phyloP scores from a whole-genome alignment of 345 rosid species.

The Eucalyptus virginea region DNA sequence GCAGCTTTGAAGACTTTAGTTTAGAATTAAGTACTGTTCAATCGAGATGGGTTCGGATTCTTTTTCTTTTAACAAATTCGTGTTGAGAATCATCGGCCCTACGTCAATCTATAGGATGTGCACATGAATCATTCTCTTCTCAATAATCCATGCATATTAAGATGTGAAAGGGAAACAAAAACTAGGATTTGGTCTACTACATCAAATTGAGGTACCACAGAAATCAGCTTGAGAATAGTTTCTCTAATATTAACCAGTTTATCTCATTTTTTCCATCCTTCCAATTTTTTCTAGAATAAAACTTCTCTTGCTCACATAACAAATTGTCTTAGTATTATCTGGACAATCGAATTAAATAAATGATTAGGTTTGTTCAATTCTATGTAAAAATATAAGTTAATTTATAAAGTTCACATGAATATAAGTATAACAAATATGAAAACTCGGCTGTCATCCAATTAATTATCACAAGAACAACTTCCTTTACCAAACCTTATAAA shows the following conservation, averaged over 20 bases:
- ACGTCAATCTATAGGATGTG: background rate
- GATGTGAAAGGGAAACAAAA: background rate
- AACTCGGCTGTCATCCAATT: background rate
- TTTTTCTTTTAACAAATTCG: background rate
- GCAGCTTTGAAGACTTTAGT: background rate
- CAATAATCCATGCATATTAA: background rate
- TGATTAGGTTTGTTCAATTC: no score
- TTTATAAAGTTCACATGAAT: background rate
- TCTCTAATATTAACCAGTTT: background rate
- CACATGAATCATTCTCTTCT: background rate
- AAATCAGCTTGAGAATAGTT: background rate
- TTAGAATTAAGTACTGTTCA: background rate
- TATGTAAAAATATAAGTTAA: background rate
- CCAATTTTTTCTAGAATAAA: background rate
- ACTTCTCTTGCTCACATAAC: background rate
- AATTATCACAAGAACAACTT: background rate
- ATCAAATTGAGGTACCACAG: background rate
- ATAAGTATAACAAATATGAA: background rate
- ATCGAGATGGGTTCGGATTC: background rate
- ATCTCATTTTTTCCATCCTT: background rate
- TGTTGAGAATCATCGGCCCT: background rate
- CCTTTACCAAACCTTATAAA: background rate
- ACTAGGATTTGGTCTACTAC: background rate
- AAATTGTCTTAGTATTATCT: background rate
- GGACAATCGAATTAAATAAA: background rate